Evolutionary conservation across 306 rosid species (phyloP).

Genomic region (Trichosanthes truncata): DNA sequence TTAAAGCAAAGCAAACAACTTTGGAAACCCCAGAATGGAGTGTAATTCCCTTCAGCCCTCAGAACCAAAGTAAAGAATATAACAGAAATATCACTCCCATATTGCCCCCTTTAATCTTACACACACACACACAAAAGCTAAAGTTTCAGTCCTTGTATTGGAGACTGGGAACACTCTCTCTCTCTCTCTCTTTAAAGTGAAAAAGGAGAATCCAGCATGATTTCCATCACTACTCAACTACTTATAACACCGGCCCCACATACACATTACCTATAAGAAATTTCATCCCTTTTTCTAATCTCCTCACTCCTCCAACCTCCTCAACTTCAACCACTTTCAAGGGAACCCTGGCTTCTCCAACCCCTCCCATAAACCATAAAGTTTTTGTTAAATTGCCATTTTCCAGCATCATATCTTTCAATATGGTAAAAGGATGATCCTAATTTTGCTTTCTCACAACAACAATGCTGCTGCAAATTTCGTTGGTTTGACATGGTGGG

Average conservation of each 20-base stretch:
- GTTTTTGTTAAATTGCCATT: no score
- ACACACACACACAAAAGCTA: conserved; percentile 40
- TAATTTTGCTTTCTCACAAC: background rate
- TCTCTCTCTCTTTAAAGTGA: background rate
- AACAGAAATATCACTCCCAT: background rate
- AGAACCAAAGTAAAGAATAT: conserved; percentile 45
- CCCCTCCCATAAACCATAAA: background rate
- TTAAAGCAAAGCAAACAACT: conserved; percentile 38
- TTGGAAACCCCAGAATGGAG: background rate
- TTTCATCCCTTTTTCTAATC: conserved; percentile 21
- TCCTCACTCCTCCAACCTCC: no score
- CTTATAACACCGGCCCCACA: conserved; percentile 40
- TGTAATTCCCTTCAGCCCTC: conserved; percentile 48
- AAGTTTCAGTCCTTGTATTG: conserved; percentile 87
- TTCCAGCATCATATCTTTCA: conserved; percentile 7
- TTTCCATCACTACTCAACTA: conserved; percentile 48
- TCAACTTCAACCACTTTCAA: conserved; percentile 25
- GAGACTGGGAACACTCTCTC: conserved; percentile 75
- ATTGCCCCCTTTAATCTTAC: conserved; percentile 24
- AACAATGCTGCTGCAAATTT: background rate
- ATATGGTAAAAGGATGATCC: background rate
- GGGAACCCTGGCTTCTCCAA: background rate
- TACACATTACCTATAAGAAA: background rate
- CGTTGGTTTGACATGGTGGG: conserved; percentile 9
- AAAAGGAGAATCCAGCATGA: conserved; percentile 29